Conservation (phyloP, 1,284 basidiomycete species). For the Coniferiporia sulphurascens region DNA sequence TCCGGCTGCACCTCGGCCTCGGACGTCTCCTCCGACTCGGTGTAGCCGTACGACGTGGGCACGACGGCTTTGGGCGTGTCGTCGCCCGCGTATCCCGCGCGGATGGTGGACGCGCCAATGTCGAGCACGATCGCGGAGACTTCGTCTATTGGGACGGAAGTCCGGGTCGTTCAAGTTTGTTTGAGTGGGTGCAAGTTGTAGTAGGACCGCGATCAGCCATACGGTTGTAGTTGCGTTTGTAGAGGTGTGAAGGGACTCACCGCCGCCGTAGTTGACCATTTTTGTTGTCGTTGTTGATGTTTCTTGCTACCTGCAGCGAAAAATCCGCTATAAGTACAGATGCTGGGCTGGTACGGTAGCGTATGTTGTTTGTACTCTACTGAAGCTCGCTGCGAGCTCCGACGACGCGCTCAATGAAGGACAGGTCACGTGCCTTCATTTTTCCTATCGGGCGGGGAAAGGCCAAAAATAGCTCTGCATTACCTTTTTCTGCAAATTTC, state of each 20-base stretch:
- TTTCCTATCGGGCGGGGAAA: background rate
- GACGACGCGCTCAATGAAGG: background rate
- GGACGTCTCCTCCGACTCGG: constrained; percentile 43
- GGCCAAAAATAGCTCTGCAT: background rate
- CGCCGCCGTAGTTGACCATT: constrained; percentile 56
- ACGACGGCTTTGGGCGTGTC: constrained; percentile 92
- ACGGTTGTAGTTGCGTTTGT: too few species aligned
- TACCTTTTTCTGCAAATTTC: background rate
- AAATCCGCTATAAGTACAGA: too few species aligned
- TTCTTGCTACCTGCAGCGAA: too few species aligned
- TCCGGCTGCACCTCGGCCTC: too few species aligned
- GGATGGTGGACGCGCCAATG: constrained; percentile 84
- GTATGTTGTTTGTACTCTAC: too few species aligned
- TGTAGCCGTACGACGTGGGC: constrained; percentile 86
- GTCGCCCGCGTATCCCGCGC: constrained; percentile 96
- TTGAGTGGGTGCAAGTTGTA: too few species aligned
- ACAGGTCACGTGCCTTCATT: background rate
- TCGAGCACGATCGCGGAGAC: constrained; percentile 95
- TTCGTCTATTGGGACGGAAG: constrained; percentile 54
- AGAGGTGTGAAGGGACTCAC: constrained; percentile 32
- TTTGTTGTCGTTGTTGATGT: background rate
- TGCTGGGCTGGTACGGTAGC: too few species aligned
- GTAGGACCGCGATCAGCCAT: too few species aligned
- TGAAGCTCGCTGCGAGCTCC: too few species aligned
- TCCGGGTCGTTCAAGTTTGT: too few species aligned